Base-by-base conservation (phyloP, 2,329 filamentous ascomycete species). In the Calcarisporium arbuscula region DNA sequence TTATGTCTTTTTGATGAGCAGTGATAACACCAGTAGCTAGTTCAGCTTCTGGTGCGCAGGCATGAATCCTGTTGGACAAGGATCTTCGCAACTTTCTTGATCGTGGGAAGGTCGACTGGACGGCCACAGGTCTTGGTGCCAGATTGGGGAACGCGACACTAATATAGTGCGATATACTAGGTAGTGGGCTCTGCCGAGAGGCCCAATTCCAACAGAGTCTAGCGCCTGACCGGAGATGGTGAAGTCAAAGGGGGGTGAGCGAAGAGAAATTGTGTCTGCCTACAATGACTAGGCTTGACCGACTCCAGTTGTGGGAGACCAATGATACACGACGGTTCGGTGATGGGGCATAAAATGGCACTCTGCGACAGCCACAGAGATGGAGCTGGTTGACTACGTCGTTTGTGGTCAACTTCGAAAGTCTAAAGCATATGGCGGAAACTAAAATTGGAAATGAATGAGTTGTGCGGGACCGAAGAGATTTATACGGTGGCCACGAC, bases 101-200 rank as follows among this genome's bases (percentile, higher is more conserved):
- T n/a, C n/a, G n/a, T n/a, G n/a, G n/a, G n/a, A n/a, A n/a, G n/a
- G n/a, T n/a, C n/a, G n/a, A n/a, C n/a, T n/a, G n/a, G n/a, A n/a
- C n/a, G n/a, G n/a, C n/a, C n/a, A n/a, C n/a, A n/a, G n/a, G n/a
- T n/a, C n/a, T 50, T 51, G 43, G 46, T 48, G 52, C 48, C 44
- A 48, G 52, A 53, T 57, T 57, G 54, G 56, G 58, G 55, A 58
- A 52, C 46, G 47, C 49, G 47, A 48, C 51, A 58, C 58, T 61
- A 61, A 57, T 61, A 60, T 60, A 61, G 57, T 59, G 53, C 53
- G 51, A 44, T 55, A 48, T 56, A 50, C 49, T 45, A 50, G 51
- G 43, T 49, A 45, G 30, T 51, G 51, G 47, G 40, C 48, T 51
- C 46, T 56, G 48, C 55, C 52, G 51, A 55, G 43, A 34, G 38